Evolutionary conservation across 345 rosid genomes (phyloP), one percentile per base, ranked within the genome.

Genomic region (Citrus cavaleriei): DNA sequence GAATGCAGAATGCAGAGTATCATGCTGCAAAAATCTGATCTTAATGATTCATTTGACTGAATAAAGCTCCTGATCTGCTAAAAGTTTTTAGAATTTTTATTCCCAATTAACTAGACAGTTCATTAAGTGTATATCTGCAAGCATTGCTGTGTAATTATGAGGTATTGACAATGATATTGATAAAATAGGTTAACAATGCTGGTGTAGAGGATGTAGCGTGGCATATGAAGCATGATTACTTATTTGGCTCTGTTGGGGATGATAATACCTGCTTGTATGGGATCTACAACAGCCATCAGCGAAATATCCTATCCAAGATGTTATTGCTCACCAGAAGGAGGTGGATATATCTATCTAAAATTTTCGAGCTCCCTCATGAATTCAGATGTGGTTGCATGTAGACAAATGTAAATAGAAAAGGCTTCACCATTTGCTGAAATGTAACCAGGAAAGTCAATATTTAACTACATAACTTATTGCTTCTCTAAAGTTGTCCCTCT

Each of bases 161-260:
- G 61, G 35, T 58, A 7, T 73, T 79, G 46, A 30, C 6, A 62
- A 19, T 24, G 72, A 21, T 70, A 67, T 37, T 70, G 59, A 37
- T 81, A 2, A 75, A 37, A 21, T 83, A 94, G 97, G 97, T 93
- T 73, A 98, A 97, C 72, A 97, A 94, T 86, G 98, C 98, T 37
- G 98, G 93, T 5, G 98, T 94, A n/a, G 99, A 97, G 87, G 98
- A 97, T 87, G 99, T 93, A 4, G 98, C 99, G 0, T 97, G 99
- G 98, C 99, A 97, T 88, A 81, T 90, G 80, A 90, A 97, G 80
- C 99, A 97, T 79, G 98, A 93, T 77, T 87, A 94, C 85, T 82
- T 97, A 68, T 93, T 97, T 91, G 99, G 99, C 77, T 97, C 98
- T 7, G 98, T 93, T 79, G 99, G 98, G 40, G 98, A 94, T 86